Base-by-base conservation (phyloP, 768 basidiomycete species). In the Lactifluus pinguis region DNA sequence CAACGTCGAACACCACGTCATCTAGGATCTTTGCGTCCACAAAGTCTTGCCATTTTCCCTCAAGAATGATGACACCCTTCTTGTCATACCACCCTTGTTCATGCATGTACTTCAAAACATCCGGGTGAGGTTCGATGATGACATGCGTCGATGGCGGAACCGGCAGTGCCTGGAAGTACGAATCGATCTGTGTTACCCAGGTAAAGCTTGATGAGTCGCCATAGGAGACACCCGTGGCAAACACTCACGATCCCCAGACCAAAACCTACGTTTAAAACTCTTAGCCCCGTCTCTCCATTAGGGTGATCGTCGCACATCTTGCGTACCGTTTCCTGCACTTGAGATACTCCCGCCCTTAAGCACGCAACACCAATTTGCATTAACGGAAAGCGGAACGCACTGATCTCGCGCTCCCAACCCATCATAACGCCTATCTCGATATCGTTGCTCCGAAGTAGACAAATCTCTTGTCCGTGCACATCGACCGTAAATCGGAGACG, bases 351-450 rank as follows among this genome's bases (percentile, higher is more conserved):
- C 64, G 55, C 65, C 65, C 63, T 68, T 68, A 47, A 72, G 59
- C 65, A 11, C 25, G 44, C 8, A 29, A 52, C 11, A 25, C 1
- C 25, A 6, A 32, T 19, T 51, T 25, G 55, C 2, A n/a, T 21
- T 34, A 29, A 25, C 13, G 55, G 30, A 49, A 29, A 25, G 25
- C 3, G 17, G 38, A 29, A 73, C 76, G 70, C 66, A 85, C 83
- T 98, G 68, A 98, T 91, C 8, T 74, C 79, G 49, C 75, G 74
- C 72, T 99, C 97, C 97, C 97, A 99, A 1, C 94, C 92, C 97
- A 99, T 99, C 97, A 99, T 99, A 6, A 99, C 95, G 13, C 93
- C 92, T n/a, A 95, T 82, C 61, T 93, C 87, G 65, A 87, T 86
- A 7, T 73, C 77, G 32, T 83, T 80, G 2, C 80, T 76, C 61